Percentiles rank a stretch among this genome's conserved stretches.
These are phyloP conservation scores for Eucalyptus pauciflora DNA, from an alignment of 345 rosid species.

Conservation along the genomic window DNA sequence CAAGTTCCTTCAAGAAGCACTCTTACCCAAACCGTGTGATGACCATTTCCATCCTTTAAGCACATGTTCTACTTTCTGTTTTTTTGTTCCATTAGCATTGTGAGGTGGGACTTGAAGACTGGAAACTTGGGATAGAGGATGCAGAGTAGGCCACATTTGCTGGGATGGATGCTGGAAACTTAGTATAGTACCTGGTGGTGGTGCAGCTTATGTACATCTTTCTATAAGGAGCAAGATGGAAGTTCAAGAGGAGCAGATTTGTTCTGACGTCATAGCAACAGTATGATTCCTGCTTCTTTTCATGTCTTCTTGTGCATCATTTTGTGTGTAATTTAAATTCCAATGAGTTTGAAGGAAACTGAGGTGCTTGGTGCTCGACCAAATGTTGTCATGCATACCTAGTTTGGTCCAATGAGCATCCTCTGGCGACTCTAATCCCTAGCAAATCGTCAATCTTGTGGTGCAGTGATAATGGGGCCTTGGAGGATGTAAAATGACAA, in stretches of 20 bases:
- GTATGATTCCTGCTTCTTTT: not conserved
- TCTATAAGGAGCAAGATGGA: not conserved
- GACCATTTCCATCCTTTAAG: not conserved
- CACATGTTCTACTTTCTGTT: not conserved
- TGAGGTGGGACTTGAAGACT: not conserved
- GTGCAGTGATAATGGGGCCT: not conserved
- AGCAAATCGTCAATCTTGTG: not conserved
- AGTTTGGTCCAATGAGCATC: not conserved
- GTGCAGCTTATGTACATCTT: not conserved
- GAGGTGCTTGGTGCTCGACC: not conserved
- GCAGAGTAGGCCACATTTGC: not conserved
- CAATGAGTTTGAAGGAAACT: not conserved
- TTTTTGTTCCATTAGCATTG: not conserved
- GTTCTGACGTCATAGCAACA: not conserved
- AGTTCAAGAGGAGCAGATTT: conserved; percentile 3
- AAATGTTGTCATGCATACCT: not conserved
- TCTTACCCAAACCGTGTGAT: not conserved
- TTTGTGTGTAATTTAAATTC: not conserved
- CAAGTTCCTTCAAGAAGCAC: not conserved
- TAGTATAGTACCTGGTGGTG: not conserved
- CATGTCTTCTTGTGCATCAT: not conserved
- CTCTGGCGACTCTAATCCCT: not conserved
- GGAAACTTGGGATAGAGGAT: not conserved
- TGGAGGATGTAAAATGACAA: not conserved
- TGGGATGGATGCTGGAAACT: not conserved